Evolutionary conservation across 177 flowering plant genomes (phyloP).

Genomic region (Vitis hybrid): DNA sequence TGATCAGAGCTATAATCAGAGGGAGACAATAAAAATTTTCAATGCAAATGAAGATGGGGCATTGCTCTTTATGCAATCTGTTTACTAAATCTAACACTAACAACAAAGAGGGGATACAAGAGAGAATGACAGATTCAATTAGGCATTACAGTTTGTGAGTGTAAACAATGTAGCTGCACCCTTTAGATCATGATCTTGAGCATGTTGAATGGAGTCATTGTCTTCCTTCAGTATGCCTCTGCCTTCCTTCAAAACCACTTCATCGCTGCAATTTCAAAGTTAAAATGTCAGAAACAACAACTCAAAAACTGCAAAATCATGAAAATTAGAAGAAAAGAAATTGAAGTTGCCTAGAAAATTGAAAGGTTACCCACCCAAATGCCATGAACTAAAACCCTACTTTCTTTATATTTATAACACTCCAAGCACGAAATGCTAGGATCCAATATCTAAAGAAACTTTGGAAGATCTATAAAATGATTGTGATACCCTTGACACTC

Average conservation of each 20-base stretch:
- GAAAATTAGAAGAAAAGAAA: no score
- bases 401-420: no score
- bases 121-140: not conserved
- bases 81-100: not conserved
- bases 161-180: slow-evolving; percentile 18
- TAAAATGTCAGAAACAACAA: not conserved
- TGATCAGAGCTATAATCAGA: no score
- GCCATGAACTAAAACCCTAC: no score
- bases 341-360: no score
- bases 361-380: no score
- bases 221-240: slow-evolving; percentile 6
- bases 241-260: not conserved
- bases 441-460: no score
- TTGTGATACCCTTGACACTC: no score
- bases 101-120: not conserved
- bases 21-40: no score
- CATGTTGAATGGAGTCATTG: slow-evolving; percentile 11
- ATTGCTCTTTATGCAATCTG: not conserved
- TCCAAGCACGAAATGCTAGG: no score
- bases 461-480: no score
- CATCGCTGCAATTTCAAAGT: slow-evolving; percentile 7
- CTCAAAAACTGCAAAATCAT: no score
- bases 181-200: slow-evolving; percentile 14
- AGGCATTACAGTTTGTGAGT: slow-evolving; percentile 18
- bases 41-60: not conserved